Evolutionary conservation across 306 rosid genomes (phyloP).

Genomic region (peach (Prunus persica)): Prunus_persica_NCBIv2 NC_034010.1:27044501-27045000

Average conservation of each 20-base stretch:
- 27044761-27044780: not conserved
- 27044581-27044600: not conserved
- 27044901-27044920: too few species aligned
- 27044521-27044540: too few species aligned
- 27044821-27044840: not conserved
- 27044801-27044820: not conserved
- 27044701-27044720: too few species aligned
- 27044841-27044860: too few species aligned
- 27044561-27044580: conserved; percentile 27
- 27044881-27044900: too few species aligned
- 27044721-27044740: not conserved
- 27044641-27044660: not conserved
- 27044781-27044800: not conserved
- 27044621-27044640: conserved; percentile 7
- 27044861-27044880: too few species aligned
- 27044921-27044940: too few species aligned
- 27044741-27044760: conserved; percentile 2
- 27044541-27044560: conserved; percentile 17
- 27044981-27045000: conserved; percentile 17
- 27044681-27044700: not conserved
- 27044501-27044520: too few species aligned
- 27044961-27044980: not conserved
- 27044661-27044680: conserved; percentile 17
- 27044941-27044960: too few species aligned
- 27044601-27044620: not conserved